These are phyloP conservation scores for Vitis cinerea DNA, from an alignment of 164 flowering plant genomes.

Conservation along the genomic window DNA sequence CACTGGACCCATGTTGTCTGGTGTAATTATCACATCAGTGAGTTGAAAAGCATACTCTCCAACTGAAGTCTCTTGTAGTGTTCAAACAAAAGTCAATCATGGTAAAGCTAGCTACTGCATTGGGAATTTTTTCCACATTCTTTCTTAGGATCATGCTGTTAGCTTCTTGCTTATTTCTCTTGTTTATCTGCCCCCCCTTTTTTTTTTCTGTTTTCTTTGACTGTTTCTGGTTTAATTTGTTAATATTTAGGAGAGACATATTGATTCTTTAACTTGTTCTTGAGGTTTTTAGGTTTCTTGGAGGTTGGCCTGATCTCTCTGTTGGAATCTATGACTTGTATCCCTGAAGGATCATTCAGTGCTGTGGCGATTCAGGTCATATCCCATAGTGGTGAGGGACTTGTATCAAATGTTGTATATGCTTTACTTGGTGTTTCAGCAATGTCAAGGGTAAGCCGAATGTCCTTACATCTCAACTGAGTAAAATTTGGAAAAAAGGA, in stretches of 20 bases:
- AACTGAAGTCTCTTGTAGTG: background rate
- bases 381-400: slow-evolving; percentile 84
- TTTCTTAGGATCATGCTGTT: background rate
- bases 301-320: slow-evolving; percentile 63
- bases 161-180: background rate
- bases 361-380: slow-evolving; percentile 67
- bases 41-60: background rate
- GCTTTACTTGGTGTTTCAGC: slow-evolving; percentile 98
- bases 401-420: slow-evolving; percentile 81
- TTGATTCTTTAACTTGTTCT: slow-evolving; percentile 1
- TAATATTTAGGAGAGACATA: background rate
- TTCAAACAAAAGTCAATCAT: background rate
- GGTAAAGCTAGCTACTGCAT: background rate
- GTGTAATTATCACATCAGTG: background rate
- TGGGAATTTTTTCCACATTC: background rate
- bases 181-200: background rate
- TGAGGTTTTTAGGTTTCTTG: slow-evolving; percentile 62
- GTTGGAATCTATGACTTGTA: slow-evolving; percentile 46
- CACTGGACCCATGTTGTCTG: background rate
- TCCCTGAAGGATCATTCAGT: slow-evolving; percentile 57
- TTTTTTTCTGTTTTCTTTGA: background rate
- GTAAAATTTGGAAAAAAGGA: too few relatives aligned
- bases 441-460: slow-evolving; percentile 84
- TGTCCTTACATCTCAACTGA: background rate
- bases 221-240: background rate